These are phyloP conservation scores for Linum lewisii DNA, from an alignment of 345 rosid genomes.

Conservation along the genomic window DNA sequence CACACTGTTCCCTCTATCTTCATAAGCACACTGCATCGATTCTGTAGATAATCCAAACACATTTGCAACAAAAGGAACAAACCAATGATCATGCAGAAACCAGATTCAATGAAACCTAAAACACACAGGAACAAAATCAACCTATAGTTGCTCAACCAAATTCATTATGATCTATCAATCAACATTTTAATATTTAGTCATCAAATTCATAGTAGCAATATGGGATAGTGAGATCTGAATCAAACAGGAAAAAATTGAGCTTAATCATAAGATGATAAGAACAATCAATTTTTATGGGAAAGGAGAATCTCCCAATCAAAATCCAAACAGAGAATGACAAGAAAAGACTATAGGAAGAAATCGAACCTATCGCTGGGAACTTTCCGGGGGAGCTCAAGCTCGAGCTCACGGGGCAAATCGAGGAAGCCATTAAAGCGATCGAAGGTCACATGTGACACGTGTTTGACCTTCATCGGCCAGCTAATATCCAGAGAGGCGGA, in stretches of 20 bases:
- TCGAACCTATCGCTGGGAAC: conserved; percentile 91
- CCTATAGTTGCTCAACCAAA: too few relatives aligned
- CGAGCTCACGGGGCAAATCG: conserved; percentile 88
- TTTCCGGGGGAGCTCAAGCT: conserved; percentile 87
- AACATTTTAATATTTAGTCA: not conserved
- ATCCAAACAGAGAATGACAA: too few relatives aligned
- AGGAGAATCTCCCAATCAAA: too few relatives aligned
- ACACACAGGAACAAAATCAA: not conserved
- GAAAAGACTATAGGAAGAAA: too few relatives aligned
- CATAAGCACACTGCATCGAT: conserved; percentile 87
- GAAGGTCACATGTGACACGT: conserved; percentile 83
- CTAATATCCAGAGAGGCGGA: conserved; percentile 76
- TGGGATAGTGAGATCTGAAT: not conserved
- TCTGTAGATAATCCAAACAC: conserved; percentile 97
- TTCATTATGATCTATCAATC: not conserved
- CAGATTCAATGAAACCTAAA: not conserved
- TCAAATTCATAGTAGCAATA: not conserved
- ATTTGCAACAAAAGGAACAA: conserved; percentile 47
- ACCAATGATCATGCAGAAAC: conserved; percentile 7
- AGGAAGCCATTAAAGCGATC: conserved; percentile 88
- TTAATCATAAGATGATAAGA: too few relatives aligned
- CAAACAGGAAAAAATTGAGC: too few relatives aligned
- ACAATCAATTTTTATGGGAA: too few relatives aligned
- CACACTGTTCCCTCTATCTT: conserved; percentile 71
- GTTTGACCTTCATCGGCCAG: conserved; percentile 86